Evolutionary conservation across 306 rosid species (phyloP), one percentile per base, ranked within the genome.

Genomic region (Quillaja saponaria): DNA sequence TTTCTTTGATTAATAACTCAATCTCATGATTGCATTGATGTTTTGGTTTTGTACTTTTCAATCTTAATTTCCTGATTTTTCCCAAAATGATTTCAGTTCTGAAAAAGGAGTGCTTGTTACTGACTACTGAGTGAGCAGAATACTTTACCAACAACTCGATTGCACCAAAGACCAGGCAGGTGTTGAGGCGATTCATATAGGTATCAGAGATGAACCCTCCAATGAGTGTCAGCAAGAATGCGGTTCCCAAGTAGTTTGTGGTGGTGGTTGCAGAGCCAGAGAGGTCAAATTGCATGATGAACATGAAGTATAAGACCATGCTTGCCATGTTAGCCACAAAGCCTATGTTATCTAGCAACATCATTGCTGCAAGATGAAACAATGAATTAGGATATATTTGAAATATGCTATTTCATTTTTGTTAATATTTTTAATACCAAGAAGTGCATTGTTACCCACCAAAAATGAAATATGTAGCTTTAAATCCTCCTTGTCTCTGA

Each of bases 131-230:
- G 37, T 16, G 44, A 25, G 35, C 8, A 44, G 39, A 14, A 34
- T 52, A 21, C 34, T 47, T 58, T 83, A 79, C 85, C 85, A 72
- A 12, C 40, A 84, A 34, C 34, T 84, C 81, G 12, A 81, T 57
- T 0, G 44, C 21, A 11, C 81, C 85, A 6, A 84, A 84, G 63
- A 84, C 69, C 50, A 84, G 60, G 73, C 79, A 67, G 7, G 87
- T 76, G 77, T 81, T 73, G 83, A 81, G 82, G 37, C 87, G 77
- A 53, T 55, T 81, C 71, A 84, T 35, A 9, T 78, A 76, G 18
- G 76, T 71, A 55, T 84, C 90, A 4, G 90, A 84, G 71, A 84
- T 71, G 76, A 81, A 73, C 0, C 90, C 90, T 52, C 90, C 90
- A 34, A 81, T 21, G 8, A 84, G 37, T 0, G 85, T 73, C 0